Percentiles rank a stretch among this genome's conserved stretches.
Conservation (phyloP, 257 asterid genomes). For the Ligustrum vulgare region DNA sequence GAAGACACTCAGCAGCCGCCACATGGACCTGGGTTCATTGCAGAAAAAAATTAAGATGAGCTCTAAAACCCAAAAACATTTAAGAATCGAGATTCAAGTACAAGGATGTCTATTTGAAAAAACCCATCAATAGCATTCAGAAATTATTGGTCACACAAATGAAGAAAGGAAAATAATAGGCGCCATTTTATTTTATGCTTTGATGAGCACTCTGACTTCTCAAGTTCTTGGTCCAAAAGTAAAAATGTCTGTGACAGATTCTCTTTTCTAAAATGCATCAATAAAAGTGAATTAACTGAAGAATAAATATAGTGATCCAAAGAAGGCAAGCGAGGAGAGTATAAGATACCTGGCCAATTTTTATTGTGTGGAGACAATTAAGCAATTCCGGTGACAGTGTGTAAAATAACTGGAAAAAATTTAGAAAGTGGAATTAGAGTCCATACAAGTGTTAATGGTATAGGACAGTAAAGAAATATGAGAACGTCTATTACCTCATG, state of each 20-base stretch:
- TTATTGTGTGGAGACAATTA: constrained; percentile 61
- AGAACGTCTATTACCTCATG: constrained; percentile 59
- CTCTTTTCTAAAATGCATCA: background rate
- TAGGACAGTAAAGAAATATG: constrained; percentile 9
- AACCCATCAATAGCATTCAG: background rate
- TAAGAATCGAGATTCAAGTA: background rate
- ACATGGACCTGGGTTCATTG: constrained; percentile 67
- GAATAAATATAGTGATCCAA: background rate
- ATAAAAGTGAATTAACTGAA: constrained; percentile 5
- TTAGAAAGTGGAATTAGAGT: constrained; percentile 28
- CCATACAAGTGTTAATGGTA: constrained; percentile 4
- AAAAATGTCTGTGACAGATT: background rate
- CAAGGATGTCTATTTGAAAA: background rate
- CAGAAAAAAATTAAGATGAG: background rate
- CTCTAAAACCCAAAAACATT: constrained; percentile 6
- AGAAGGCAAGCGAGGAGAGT: constrained; percentile 17
- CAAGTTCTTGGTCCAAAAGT: background rate
- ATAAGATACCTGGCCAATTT: constrained; percentile 77
- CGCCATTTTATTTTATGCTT: background rate
- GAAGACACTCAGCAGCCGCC: constrained; percentile 79
- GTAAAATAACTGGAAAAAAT: constrained; percentile 58
- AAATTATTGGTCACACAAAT: background rate
- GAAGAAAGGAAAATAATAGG: background rate
- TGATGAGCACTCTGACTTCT: background rate
- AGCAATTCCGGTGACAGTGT: constrained; percentile 62